Base-by-base conservation (phyloP, 2,329 filamentous ascomycete species). In the Myotisia sp. region DNA sequence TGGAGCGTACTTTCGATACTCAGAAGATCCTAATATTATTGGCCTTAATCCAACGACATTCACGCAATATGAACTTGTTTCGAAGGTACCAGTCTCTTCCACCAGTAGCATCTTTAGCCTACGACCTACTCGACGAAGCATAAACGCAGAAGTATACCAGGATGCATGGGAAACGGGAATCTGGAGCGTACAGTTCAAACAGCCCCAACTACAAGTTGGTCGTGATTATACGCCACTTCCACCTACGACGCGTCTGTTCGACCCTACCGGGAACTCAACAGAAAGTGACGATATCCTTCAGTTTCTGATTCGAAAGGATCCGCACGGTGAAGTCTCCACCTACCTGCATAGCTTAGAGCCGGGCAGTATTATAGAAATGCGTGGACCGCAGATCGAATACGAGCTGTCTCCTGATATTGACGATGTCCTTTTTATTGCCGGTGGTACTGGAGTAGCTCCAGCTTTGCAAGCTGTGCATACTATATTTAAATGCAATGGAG, bases 111-210 rank as follows among this genome's bases (percentile, higher is more conserved):
- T 65, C 12, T 63, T 66, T 47, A 60, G 54, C 9, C 47, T 66
- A 8, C 52, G 53, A 48, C 33, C 48, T 42, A 23, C 53, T 45
- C 37, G 44, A 40, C 33, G 24, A 26, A 33, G 35, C 13, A 31
- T 38, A 13, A 59, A 56, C 27, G 47, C 45, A 27, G 51, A 54
- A 18, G 49, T 58, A 23, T 64, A 68, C 37, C 47, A 54, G 3
- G 45, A 58, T 7, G 65, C 64, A 16, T 77, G 74, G 71, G 56
- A 58, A 27, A 65, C 71, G 37, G 79, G 80, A 3, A 67, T 92
- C 26, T 92, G 84, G 79, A 85, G 79, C 42, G 78, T 95, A 21
- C 80, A 94, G 62, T 75, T 93, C 51, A 93, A 92, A 60, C 90
- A 95, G 60, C 90, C 90, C 2, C 77, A 93, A 54, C 61, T 95